phyloP scores from a whole-genome alignment of 1,284 basidiomycete species.

The Trametes polyzona region DNA sequence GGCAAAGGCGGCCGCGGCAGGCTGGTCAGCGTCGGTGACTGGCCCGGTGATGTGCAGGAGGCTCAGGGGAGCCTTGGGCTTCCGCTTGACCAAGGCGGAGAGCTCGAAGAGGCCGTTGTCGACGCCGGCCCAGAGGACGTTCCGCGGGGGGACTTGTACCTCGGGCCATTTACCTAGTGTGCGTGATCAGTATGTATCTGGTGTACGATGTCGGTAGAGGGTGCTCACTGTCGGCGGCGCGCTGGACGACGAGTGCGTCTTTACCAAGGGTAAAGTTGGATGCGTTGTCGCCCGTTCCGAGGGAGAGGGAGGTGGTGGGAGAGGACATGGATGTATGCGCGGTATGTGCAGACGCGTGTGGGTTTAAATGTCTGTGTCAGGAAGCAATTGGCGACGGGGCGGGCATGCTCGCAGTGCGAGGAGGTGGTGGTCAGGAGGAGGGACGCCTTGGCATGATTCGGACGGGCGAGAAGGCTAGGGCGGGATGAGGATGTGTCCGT shows the following conservation, averaged over 20 bases:
- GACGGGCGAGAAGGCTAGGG: not conserved
- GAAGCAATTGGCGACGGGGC: not conserved
- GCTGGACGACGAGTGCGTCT: conserved; percentile 36
- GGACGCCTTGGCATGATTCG: no score
- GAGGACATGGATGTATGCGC: conserved; percentile 9
- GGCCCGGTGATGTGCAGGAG: conserved; percentile 49
- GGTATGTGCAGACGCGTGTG: not conserved
- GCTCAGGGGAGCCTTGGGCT: conserved; percentile 40
- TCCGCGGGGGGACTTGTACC: conserved; percentile 44
- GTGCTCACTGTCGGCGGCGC: conserved; percentile 30
- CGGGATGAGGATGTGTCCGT: not conserved
- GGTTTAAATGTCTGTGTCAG: not conserved
- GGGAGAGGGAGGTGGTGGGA: conserved; percentile 22
- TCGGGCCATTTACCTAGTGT: conserved; percentile 32
- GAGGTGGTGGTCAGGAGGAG: not conserved
- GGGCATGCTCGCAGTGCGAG: not conserved
- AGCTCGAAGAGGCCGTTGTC: conserved; percentile 45
- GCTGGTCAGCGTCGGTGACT: conserved; percentile 42
- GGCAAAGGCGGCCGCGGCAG: conserved; percentile 57
- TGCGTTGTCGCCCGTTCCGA: conserved; percentile 21
- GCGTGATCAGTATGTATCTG: not conserved
- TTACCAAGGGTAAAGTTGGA: conserved; percentile 36
- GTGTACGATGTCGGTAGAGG: not conserved
- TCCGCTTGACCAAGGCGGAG: conserved; percentile 47
- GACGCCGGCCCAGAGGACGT: conserved; percentile 55